These are phyloP conservation scores for Rhynchospora tenuis DNA, from an alignment of 176 grass and related monocot species.

Conservation along the genomic window DNA sequence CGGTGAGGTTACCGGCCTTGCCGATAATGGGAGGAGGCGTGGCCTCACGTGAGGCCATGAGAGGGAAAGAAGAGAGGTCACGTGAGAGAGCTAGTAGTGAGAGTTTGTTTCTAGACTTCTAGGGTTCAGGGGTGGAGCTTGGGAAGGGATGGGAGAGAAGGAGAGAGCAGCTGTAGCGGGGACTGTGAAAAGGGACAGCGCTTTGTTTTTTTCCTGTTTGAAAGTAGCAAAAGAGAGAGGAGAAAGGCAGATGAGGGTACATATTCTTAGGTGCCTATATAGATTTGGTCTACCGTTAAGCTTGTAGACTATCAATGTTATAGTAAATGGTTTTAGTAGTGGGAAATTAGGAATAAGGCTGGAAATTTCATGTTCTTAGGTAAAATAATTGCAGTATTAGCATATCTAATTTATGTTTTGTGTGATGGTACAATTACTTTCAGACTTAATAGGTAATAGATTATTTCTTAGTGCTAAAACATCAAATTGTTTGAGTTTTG, in stretches of 20 bases:
- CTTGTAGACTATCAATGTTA: background rate
- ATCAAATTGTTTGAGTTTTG: too few relatives aligned
- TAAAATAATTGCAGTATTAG: too few relatives aligned
- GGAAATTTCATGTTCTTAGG: background rate
- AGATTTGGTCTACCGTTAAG: background rate
- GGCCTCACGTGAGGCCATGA: conserved; percentile 23
- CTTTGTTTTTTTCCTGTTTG: background rate
- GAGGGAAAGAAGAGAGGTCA: background rate
- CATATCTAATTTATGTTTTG: too few relatives aligned
- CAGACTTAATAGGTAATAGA: background rate
- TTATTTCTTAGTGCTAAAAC: background rate
- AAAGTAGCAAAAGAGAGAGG: background rate
- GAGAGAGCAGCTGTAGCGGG: conserved; percentile 23
- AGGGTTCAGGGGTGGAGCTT: conserved; percentile 4
- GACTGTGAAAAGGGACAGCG: background rate
- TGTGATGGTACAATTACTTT: background rate
- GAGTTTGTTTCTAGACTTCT: background rate
- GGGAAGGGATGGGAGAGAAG: background rate
- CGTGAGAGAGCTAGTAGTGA: background rate
- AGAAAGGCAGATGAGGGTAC: background rate
- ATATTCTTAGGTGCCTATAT: conserved; percentile 6
- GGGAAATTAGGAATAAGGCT: background rate
- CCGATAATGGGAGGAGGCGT: conserved; percentile 67
- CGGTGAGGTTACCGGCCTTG: conserved; percentile 73
- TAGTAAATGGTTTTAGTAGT: background rate